Conservation (phyloP, 2,329 filamentous ascomycete species). For the Sclerotinia spermophila region DNA sequence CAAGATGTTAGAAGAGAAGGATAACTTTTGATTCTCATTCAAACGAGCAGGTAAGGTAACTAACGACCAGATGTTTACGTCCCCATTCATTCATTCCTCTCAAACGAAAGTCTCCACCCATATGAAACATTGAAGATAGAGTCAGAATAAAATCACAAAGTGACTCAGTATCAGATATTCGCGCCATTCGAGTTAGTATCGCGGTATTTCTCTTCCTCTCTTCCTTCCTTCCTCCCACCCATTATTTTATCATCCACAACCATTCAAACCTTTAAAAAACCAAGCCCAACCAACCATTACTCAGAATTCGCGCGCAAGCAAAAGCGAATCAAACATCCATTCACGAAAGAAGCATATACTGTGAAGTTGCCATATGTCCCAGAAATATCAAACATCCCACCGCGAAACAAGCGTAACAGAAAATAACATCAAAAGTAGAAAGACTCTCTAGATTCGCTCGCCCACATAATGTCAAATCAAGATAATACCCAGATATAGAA, state of each 20-base stretch:
- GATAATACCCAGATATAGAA: not conserved
- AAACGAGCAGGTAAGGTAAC: not conserved
- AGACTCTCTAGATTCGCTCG: not conserved
- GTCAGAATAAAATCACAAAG: not conserved
- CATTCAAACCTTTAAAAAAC: not conserved
- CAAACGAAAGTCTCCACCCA: not conserved
- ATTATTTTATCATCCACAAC: not conserved
- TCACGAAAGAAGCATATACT: not conserved
- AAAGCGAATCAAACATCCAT: not conserved
- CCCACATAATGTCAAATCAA: not conserved
- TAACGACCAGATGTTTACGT: not conserved
- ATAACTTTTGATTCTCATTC: constrained; percentile 10
- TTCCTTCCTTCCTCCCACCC: not conserved
- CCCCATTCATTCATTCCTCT: not conserved
- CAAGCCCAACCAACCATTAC: not conserved
- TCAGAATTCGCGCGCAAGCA: not conserved
- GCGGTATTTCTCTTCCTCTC: not conserved
- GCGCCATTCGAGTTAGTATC: not conserved
- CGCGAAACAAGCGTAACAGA: not conserved
- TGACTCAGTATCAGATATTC: not conserved
- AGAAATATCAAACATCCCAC: not conserved
- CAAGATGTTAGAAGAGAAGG: not conserved
- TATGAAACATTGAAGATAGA: not conserved
- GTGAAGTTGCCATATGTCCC: constrained; percentile 14
- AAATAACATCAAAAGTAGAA: not conserved